Base-by-base conservation (phyloP, 129 eudicot species). In the Centaurea solstitialis region DNA sequence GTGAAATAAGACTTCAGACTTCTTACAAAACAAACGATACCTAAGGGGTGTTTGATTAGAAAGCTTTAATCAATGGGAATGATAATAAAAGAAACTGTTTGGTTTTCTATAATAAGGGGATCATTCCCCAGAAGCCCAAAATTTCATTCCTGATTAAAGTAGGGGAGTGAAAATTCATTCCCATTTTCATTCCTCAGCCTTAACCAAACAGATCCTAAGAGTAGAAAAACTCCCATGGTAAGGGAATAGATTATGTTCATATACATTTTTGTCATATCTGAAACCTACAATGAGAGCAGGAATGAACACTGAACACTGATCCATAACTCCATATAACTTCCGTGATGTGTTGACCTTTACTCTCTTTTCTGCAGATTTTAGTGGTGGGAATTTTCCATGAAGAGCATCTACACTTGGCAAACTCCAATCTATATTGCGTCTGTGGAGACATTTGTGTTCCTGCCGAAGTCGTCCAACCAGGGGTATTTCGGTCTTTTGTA, bases 401-500 rank as follows among this genome's bases (percentile, higher is more conserved):
- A 72, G 93, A 86, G 50, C 85, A 89, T 70, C 82, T 79, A 76
- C 91, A 81, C 40, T 53, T 81, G 30, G 79, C 90, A 38, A 88
- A 88, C 61, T 88, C 91, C 72, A 79, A 76, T 45, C 78, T 95
- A 26, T 83, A 39, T 72, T 86, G 93, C 68, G 91, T 90, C 6
- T 93, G 95, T 84, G 99, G 97, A 79, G 93, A 89, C 72, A 72
- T 71, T 68, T 82, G 87, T 78, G 74, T 88, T 87, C 91, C 93
- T 76, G 90, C 82, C 23, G 95, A 89, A 86, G 74, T 82, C 11
- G 80, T 93, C 61, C 99, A 93, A 83, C 50, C 85, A 43, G 99
- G 99, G 38, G 99, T 95, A 15, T 91, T 79, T 47, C 98, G 99
- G 59, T 92, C 93, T 86, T 80, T 76, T 35, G 50, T 95, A 72